Conservation (phyloP, 2,329 filamentous ascomycete genomes). For the Onygenales sp. region DNA sequence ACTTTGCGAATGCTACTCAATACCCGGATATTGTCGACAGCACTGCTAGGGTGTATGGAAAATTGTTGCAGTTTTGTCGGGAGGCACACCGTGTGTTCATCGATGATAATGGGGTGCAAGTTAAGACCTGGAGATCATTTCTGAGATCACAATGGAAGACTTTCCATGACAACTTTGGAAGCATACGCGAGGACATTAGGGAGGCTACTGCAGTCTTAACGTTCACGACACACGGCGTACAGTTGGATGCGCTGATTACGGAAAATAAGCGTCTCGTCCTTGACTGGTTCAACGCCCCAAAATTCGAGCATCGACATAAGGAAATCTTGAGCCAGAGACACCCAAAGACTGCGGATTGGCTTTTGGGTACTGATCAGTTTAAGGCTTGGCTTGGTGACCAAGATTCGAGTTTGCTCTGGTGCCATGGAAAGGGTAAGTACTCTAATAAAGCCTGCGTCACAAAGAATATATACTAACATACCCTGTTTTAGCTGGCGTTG, state of each 20-base stretch:
- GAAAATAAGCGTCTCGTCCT: background rate
- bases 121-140: background rate
- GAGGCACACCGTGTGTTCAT: background rate
- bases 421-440: background rate
- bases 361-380: background rate
- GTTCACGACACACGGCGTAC: background rate
- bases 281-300: background rate
- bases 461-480: background rate
- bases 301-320: constrained; percentile 1
- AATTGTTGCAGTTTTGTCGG: background rate
- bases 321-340: constrained; percentile 1
- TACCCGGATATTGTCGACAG: background rate
- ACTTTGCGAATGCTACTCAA: background rate
- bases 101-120: no score
- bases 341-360: background rate
- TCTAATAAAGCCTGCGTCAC: background rate
- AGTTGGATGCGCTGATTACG: background rate
- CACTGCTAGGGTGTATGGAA: background rate
- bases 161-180: background rate
- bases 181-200: background rate
- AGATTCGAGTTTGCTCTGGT: background rate
- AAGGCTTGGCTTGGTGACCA: background rate
- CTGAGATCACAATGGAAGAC: background rate
- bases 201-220: background rate
- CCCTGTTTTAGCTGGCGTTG: background rate